Evolutionary conservation across 2,329 filamentous ascomycete genomes (phyloP), one percentile per base, ranked within the genome.

Genomic region (Talaromyces sp.): DNA sequence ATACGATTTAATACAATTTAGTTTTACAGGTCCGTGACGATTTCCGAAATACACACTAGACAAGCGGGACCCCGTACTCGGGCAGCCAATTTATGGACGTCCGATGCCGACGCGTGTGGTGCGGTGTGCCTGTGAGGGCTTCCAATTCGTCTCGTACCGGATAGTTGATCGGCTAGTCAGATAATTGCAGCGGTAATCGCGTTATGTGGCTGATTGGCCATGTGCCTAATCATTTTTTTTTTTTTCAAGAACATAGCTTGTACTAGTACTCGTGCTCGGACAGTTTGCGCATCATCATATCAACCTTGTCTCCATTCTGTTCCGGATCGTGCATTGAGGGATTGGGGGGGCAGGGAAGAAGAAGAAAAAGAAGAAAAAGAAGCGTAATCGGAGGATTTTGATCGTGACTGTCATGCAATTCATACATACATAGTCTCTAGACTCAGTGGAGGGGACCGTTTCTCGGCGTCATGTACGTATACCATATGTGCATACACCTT

Each of bases 171-270:
- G 44, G 23, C 12, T n/a, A 44, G 40, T 12, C 7, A 5, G 37
- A 40, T 6, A 14, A 40, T 35, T 16, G 28, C 44, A 60, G 58
- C 58, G 58, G 58, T 31, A 60, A 60, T 12, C 44, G 58, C 44
- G 42, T 52, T 37, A 52, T 52, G 23, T 48, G 7, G 16, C 11
- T n/a, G 37, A 54, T 52, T 21, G 16, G 25, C 16, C 25, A 50
- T 31, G 46, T 50, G 31, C 28, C 48, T 44, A 40, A 7, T 18
- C 37, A 18, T n/a, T 2, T n/a, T n/a, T n/a, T n/a, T n/a, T n/a
- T n/a, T n/a, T n/a, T n/a, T n/a, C n/a, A n/a, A n/a, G n/a, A n/a
- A n/a, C n/a, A n/a, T n/a, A n/a, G n/a, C n/a, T n/a, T 28, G 28
- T 28, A 28, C 28, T 39, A 44, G 7, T 44, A 21, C 12, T 44